Base-by-base conservation (phyloP, 805 yeast genomes). In the Saccharomycopsis amapae region DNA sequence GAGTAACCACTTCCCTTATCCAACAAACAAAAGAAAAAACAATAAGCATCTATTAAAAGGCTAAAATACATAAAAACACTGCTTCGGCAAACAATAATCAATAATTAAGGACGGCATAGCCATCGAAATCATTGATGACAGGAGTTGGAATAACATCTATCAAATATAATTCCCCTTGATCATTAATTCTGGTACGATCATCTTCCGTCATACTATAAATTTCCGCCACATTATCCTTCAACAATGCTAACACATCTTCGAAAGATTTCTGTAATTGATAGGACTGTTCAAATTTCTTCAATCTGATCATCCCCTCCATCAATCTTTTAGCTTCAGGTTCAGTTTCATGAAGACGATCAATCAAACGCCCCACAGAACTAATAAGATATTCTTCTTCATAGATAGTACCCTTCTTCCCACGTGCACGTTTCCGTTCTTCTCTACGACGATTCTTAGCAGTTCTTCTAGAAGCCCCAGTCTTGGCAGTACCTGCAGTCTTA, bases 361-460 rank as follows among this genome's bases (percentile, higher is more conserved):
- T 64, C 60, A 93, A 72, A 60, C 99, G 78, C 3, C 95, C 93
- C 48, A 86, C 79, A 3, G 97, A 89, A 55, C 77, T 78, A 40
- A 93, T 81, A 46, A 93, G 74, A 62, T 93, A 93, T 62, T 93
- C 97, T 62, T 93, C 98, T 63, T 93, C 99, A 58, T 93, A 93
- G 18, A 93, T 84, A 5, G 97, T 90, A 39, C 97, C 97, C 67
- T 93, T 93, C 69, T 94, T 87, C 50, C 99, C 99, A 56, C 95
- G 78, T 2, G 98, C 99, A 50, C 79, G 76, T 67, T 93, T 93
- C 57, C 98, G 78, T 60, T 90, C 98, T 64, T 90, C 97, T 54
- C 98, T 78, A 62, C 96, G 85, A 54, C 81, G 78, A 63, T 93
- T 93, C 66, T 93, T 93, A 5, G 94, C 76, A 0, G 98, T 89